phyloP scores from a whole-genome alignment of 2,329 filamentous ascomycete genomes.

The Apiospora sp. region DNA sequence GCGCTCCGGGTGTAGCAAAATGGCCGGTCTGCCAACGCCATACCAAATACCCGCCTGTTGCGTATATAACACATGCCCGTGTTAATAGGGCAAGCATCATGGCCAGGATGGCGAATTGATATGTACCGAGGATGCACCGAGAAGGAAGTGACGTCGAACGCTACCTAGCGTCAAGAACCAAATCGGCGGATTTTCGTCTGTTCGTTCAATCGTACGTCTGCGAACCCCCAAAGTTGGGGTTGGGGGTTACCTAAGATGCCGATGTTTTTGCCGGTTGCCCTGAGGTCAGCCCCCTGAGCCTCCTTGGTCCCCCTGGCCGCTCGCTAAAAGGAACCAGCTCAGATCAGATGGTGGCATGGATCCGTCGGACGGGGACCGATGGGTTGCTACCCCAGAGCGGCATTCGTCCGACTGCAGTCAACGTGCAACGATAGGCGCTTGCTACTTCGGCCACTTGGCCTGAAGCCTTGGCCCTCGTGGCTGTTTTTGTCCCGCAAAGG shows the following conservation, averaged over 20 bases:
- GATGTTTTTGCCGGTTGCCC: constrained; percentile 1
- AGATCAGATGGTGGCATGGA: not conserved
- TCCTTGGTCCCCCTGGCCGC: not conserved
- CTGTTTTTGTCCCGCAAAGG: not conserved
- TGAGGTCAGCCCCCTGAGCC: not conserved
- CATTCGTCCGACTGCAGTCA: not conserved
- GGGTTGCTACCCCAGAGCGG: constrained; percentile 12
- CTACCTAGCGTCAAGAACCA: not conserved
- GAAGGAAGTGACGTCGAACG: not conserved
- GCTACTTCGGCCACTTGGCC: no score
- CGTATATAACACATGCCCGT: not conserved
- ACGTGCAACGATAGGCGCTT: not conserved
- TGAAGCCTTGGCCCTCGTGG: not conserved
- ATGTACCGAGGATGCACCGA: not conserved
- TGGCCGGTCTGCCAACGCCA: not conserved
- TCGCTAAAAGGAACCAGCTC: not conserved
- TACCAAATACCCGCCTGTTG: not conserved
- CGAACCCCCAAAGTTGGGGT: not conserved
- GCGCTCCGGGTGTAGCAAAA: not conserved
- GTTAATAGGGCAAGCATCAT: not conserved
- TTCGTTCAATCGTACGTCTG: not conserved
- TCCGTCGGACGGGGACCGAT: not conserved
- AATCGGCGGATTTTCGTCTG: not conserved
- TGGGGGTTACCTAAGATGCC: not conserved
- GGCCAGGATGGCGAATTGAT: not conserved